Base-by-base conservation (phyloP, 257 asterid genomes). In the Misopates orontium region DNA sequence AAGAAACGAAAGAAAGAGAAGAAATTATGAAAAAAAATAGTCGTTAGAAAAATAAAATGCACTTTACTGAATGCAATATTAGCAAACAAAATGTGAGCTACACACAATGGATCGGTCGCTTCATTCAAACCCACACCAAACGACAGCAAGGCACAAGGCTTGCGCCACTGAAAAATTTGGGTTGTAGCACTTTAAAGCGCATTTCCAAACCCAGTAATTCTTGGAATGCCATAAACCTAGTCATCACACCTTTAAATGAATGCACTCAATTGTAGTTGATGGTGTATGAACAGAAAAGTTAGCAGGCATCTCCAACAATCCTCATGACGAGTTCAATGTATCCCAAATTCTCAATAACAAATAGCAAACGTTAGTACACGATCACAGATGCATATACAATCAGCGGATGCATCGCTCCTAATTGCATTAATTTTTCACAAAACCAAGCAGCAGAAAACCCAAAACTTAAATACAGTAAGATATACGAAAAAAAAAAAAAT, bases 151-250 rank as follows among this genome's bases (percentile, higher is more conserved):
- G 56, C 24, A 7, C 22, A 48, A 1, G 17, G 10, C 72, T 73
- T 74, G 71, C 7, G 36, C 36, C 71, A 58, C 64, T 67, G n/a
- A n/a, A n/a, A n/a, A n/a, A n/a, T n/a, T 78, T 74, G 15, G 9
- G 22, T 8, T 17, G 1, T 50, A 53, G 8, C 59, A 55, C 7
- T 21, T 3, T 13, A 28, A 22, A 22, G 28, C 20, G 32, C 49
- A 16, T 47, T 66, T 20, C 22, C 45, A 40, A 48, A 11, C 60
- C 58, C 40, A 58, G 47, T 25, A 64, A 57, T 48, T 39, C 36
- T 41, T 47, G 22, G 13, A 47, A 36, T 47, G 12, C 52, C 66
- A 64, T 15, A 32, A 53, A 14, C 14, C 48, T 22, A 31, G 18
- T 42, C 32, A 4, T 24, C 17, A 47, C 55, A 23, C 14, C 36